phyloP scores from a whole-genome alignment of 1,284 basidiomycete genomes.

The Ceratobasidium sp. region DNA sequence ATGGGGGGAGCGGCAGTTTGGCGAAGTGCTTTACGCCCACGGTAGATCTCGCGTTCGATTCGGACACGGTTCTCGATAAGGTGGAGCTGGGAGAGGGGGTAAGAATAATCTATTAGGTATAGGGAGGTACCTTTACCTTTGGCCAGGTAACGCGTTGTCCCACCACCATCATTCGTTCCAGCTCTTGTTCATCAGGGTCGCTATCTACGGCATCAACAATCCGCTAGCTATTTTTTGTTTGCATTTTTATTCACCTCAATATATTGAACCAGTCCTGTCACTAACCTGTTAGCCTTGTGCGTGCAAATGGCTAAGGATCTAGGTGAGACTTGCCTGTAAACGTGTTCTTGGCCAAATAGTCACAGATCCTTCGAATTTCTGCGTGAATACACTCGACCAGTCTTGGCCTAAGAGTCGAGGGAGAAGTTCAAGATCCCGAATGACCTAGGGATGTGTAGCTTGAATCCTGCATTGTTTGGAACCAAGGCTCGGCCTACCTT shows the following conservation, averaged over 20 bases:
- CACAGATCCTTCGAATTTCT: constrained; percentile 85
- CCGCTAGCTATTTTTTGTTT: background rate
- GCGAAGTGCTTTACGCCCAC: constrained; percentile 82
- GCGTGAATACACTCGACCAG: constrained; percentile 94
- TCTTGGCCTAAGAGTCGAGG: constrained; percentile 92
- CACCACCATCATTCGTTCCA: constrained; percentile 85
- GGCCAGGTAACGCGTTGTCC: constrained; percentile 96
- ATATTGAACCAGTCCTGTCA: constrained; percentile 84
- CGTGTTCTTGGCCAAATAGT: constrained; percentile 91
- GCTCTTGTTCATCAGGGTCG: constrained; percentile 83
- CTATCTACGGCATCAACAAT: constrained; percentile 56
- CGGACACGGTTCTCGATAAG: constrained; percentile 89
- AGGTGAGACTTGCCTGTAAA: constrained; percentile 66
- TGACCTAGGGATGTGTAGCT: constrained; percentile 65
- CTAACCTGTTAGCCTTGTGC: constrained; percentile 25
- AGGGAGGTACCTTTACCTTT: constrained; percentile 67
- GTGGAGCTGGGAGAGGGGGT: constrained; percentile 70
- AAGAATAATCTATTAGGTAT: background rate
- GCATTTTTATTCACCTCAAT: constrained; percentile 56
- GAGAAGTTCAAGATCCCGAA: constrained; percentile 91
- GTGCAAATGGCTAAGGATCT: constrained; percentile 12
- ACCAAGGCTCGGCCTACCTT: constrained; percentile 63
- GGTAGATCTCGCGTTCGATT: constrained; percentile 84
- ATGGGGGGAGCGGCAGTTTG: constrained; percentile 57
- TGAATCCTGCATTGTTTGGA: background rate